Percentiles rank a stretch among this genome's conserved stretches.
These are phyloP conservation scores for Beauveria medogensis DNA, from an alignment of 2,329 filamentous ascomycete species.

Conservation along the genomic window DNA sequence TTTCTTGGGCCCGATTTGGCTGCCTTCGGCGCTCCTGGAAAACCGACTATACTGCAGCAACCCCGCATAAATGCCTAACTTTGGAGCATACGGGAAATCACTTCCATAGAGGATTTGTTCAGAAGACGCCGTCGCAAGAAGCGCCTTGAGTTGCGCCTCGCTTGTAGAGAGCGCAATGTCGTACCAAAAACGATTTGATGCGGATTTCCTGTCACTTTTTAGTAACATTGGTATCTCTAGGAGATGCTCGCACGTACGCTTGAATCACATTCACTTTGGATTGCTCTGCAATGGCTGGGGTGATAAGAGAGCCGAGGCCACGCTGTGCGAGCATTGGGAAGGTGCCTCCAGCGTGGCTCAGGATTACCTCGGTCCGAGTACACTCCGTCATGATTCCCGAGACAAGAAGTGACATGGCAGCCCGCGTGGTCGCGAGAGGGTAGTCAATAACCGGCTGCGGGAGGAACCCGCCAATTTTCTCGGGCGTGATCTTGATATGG, in stretches of 20 bases:
- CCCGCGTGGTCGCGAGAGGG: background rate
- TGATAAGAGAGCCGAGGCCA: background rate
- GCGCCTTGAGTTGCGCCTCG: background rate
- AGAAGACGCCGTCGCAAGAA: background rate
- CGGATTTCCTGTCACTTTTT: background rate
- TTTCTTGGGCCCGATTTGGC: background rate
- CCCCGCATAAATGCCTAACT: background rate
- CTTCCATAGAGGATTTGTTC: background rate
- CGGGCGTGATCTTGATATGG: constrained; percentile 1
- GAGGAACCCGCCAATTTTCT: background rate
- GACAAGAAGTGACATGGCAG: constrained; percentile 1
- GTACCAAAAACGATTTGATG: background rate
- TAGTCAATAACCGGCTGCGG: constrained; percentile 4
- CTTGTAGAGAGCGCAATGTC: background rate
- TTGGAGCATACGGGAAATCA: background rate
- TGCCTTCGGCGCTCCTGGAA: background rate
- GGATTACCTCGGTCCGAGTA: background rate
- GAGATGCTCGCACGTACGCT: background rate
- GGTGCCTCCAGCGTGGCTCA: constrained; percentile 1
- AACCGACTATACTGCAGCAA: background rate
- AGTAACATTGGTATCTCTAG: background rate
- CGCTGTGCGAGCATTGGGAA: background rate
- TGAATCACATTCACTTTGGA: background rate
- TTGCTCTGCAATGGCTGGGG: background rate
- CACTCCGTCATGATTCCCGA: background rate